Base-by-base conservation (phyloP, 805 yeast species). In the Candida multigemmis region DNA sequence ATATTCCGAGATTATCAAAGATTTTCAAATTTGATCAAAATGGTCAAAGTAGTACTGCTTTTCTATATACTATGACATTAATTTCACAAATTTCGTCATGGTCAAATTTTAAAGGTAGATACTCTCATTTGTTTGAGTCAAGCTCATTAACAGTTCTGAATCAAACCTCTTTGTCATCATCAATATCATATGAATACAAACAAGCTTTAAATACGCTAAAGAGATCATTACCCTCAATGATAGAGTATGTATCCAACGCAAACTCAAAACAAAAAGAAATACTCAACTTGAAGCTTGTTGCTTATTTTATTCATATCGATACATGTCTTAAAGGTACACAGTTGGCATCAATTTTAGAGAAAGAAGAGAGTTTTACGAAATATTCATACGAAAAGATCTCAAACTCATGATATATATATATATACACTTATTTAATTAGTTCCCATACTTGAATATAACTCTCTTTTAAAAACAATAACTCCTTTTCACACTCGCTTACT, bases 391-490 rank as follows among this genome's bases (percentile, higher is more conserved):
- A 7, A 17, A 17, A 7, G 10, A 17, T 17, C 10, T 17, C 19
- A 7, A 7, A 10, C 19, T 17, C 19, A 17, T 7, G 19, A 17
- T 17, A 17, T 17, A 7, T 10, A 7, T 10, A 17, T 7, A 17
- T 10, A 7, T 17, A 6, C 13, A 12, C 11, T 15, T 24, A 22
- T n/a, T 19, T 5, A 6, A n/a, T 9, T 20, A 46, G 50, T 35
- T 69, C 65, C 87, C 91, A 80, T 7, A 82, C 53, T 47, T 81
- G 89, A 14, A 83, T 51, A 47, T 69, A 74, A 18, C 72, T 66
- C 38, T 78, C 82, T 21, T 65, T 61, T 16, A 81, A 46, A 41
- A 79, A 76, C 30, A 83, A 39, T 21, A 79, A 53, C 34, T 77
- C 85, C 27, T 58, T 58, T 20, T 74, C 75, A 13, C 68, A 62